These are phyloP conservation scores for Penicillium diatomitis DNA, from an alignment of 495 filamentous ascomycete species.

Conservation along the genomic window DNA sequence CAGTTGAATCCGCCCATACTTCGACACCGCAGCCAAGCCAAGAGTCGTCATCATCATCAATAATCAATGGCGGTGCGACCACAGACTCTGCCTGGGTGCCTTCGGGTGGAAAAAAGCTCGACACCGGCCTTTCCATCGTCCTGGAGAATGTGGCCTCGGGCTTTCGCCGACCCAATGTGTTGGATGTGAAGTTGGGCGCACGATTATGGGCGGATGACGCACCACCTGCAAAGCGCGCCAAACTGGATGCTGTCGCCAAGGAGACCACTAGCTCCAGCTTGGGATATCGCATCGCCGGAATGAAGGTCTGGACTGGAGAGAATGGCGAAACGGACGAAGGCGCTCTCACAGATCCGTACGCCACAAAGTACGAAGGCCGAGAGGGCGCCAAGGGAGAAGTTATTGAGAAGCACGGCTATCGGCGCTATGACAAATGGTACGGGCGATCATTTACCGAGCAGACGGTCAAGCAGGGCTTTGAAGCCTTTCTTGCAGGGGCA, in stretches of 20 bases:
- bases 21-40: constrained; percentile 1
- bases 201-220: constrained; percentile 83
- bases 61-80: neutral
- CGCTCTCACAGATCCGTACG: constrained; percentile 31
- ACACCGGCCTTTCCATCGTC: constrained; percentile 71
- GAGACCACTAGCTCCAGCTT: constrained; percentile 73
- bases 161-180: constrained; percentile 80
- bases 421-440: constrained; percentile 80
- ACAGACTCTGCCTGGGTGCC: constrained; percentile 32
- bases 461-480: constrained; percentile 68
- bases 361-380: constrained; percentile 29
- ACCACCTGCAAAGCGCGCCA: constrained; percentile 60
- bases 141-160: constrained; percentile 78
- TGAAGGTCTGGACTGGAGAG: constrained; percentile 78
- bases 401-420: constrained; percentile 49
- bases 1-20: neutral
- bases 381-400: constrained; percentile 29
- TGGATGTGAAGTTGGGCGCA: constrained; percentile 86
- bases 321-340: constrained; percentile 35
- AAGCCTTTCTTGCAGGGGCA: constrained; percentile 61
- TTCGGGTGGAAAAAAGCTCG: constrained; percentile 47
- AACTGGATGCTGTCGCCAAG: constrained; percentile 69
- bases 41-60: constrained; percentile 1
- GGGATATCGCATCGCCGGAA: constrained; percentile 85
- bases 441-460: constrained; percentile 63